Evolutionary conservation across 2,329 filamentous ascomycete species (phyloP).

Genomic region (Fusarium continuum): DNA sequence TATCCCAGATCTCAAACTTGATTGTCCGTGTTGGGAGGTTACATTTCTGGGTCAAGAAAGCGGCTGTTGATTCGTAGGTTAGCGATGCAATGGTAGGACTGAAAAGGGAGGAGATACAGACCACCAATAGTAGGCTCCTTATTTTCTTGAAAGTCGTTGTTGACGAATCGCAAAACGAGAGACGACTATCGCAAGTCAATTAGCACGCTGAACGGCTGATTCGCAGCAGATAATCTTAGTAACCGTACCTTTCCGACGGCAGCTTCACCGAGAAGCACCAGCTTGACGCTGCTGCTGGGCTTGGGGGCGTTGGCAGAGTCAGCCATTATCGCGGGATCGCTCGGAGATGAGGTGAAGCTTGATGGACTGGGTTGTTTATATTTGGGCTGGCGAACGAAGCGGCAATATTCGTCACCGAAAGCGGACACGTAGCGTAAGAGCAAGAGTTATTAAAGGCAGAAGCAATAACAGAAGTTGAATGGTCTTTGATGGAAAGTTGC

Average conservation of each 20-base stretch:
- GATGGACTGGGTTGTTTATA: slow-evolving; percentile 2
- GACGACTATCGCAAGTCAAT: slow-evolving; percentile 74
- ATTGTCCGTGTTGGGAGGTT: slow-evolving; percentile 92
- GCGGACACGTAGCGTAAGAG: slow-evolving; percentile 10
- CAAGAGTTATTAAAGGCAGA: not conserved
- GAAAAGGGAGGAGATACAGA: slow-evolving; percentile 55
- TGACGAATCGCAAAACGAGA: slow-evolving; percentile 96
- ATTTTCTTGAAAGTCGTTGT: slow-evolving; percentile 99
- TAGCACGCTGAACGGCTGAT: slow-evolving; percentile 7
- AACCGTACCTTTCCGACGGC: slow-evolving; percentile 91
- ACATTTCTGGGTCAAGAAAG: slow-evolving; percentile 98
- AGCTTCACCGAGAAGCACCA: slow-evolving; percentile 95
- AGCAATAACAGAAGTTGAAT: slow-evolving; percentile 2
- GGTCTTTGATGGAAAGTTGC: slow-evolving; percentile 25
- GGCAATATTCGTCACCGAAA: slow-evolving; percentile 1
- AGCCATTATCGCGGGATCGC: slow-evolving; percentile 47
- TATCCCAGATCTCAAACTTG: slow-evolving; percentile 98
- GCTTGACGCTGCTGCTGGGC: slow-evolving; percentile 99
- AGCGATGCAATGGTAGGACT: slow-evolving; percentile 15
- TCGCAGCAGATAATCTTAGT: not conserved
- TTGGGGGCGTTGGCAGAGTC: slow-evolving; percentile 74
- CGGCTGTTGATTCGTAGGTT: slow-evolving; percentile 65
- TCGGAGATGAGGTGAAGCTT: slow-evolving; percentile 27
- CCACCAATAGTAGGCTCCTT: slow-evolving; percentile 99
- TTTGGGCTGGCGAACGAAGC: not conserved